Evolutionary conservation across 345 rosid species (phyloP).

Genomic region (Salix exigua): DNA sequence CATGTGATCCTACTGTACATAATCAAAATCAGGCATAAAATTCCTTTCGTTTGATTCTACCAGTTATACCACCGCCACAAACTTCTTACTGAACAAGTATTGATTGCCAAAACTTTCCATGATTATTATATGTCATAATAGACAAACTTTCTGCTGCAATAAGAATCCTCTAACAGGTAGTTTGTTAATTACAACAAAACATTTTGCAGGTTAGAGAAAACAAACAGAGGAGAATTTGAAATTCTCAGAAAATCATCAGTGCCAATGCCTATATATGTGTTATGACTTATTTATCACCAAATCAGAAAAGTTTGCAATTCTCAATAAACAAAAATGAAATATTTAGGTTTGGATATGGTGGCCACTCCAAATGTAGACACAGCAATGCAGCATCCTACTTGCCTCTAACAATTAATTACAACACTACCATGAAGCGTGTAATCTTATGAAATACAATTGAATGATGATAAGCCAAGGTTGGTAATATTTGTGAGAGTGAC

Average conservation of each 20-base stretch:
- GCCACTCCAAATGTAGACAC: background rate
- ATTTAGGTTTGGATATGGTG: background rate
- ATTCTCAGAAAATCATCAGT: background rate
- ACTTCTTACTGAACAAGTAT: background rate
- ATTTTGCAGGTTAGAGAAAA: background rate
- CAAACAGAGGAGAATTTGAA: background rate
- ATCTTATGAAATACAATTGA: background rate
- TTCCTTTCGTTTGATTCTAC: background rate
- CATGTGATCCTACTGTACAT: background rate
- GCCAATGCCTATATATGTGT: background rate
- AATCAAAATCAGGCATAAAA: background rate
- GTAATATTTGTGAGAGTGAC: background rate
- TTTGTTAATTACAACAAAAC: background rate
- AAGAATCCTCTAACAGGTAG: background rate
- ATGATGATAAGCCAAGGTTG: background rate
- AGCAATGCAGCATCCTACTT: background rate
- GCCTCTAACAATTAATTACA: background rate
- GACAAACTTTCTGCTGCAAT: background rate
- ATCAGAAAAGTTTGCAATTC: background rate
- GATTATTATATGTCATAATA: background rate
- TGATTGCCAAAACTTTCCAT: background rate
- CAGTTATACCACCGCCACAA: background rate
- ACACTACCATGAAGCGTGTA: background rate
- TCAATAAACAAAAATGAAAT: too few relatives aligned
- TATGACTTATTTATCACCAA: background rate